These are phyloP conservation scores for Hevea brasiliensis DNA, from an alignment of 345 rosid genomes.

Conservation along the genomic window DNA sequence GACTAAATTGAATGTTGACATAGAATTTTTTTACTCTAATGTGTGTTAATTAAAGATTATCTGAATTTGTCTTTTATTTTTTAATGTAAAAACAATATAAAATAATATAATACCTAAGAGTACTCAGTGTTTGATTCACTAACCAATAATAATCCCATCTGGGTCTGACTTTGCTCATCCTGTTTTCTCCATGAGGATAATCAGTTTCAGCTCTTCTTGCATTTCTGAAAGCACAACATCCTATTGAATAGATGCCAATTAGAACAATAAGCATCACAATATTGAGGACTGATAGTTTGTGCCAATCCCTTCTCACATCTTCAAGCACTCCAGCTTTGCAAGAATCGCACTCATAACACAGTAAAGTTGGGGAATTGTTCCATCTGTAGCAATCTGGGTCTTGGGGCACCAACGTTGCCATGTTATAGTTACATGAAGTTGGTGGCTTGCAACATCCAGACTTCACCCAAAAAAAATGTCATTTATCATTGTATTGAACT, in stretches of 20 bases:
- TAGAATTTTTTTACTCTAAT: too few relatives aligned
- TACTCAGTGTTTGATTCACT: conserved; percentile 20
- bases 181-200: conserved; percentile 55
- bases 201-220: conserved; percentile 61
- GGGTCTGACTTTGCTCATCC: conserved; percentile 73
- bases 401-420: conserved; percentile 48
- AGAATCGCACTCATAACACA: conserved; percentile 91
- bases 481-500: too few relatives aligned
- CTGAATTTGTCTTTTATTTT: too few relatives aligned
- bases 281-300: conserved; percentile 68
- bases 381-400: conserved; percentile 82
- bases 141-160: conserved; percentile 82
- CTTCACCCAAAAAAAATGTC: conserved; percentile 28
- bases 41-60: too few relatives aligned
- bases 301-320: conserved; percentile 79
- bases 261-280: conserved; percentile 65
- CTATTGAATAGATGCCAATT: conserved; percentile 63
- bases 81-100: too few relatives aligned
- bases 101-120: too few relatives aligned
- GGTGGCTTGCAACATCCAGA: conserved; percentile 99
- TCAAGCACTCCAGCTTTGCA: conserved; percentile 95
- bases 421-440: conserved; percentile 70
- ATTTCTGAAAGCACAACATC: conserved; percentile 84
- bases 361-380: conserved; percentile 57
- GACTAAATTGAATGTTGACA: too few relatives aligned